phyloP scores from a whole-genome alignment of 371 early-diverging fungal genomes.

The Mucor circinelloides region DNA sequence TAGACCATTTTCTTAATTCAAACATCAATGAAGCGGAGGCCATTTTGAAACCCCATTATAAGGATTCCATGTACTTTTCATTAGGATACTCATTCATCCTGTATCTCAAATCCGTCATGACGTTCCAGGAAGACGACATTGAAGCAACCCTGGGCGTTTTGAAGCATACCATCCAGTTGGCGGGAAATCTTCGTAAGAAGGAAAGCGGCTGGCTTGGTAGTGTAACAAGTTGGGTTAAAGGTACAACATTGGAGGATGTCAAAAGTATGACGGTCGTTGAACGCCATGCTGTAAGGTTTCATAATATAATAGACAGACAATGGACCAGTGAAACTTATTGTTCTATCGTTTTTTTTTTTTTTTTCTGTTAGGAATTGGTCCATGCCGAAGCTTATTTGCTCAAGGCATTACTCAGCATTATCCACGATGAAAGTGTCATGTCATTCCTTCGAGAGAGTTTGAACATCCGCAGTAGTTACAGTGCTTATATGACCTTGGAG shows the following conservation, averaged over 20 bases:
- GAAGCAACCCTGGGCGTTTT: slow-evolving; percentile 61
- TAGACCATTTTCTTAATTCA: slow-evolving; percentile 70
- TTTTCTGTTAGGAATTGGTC: slow-evolving; percentile 74
- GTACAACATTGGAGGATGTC: slow-evolving; percentile 46
- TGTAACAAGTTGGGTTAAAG: slow-evolving; percentile 42
- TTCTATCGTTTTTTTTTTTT: neutral
- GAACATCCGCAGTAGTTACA: slow-evolving; percentile 69
- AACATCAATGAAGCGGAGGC: slow-evolving; percentile 65
- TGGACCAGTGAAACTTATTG: neutral
- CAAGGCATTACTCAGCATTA: slow-evolving; percentile 67
- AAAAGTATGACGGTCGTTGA: slow-evolving; percentile 63
- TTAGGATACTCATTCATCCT: slow-evolving; percentile 70
- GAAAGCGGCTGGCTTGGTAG: slow-evolving; percentile 39
- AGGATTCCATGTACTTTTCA: slow-evolving; percentile 64
- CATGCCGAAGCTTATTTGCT: slow-evolving; percentile 73
- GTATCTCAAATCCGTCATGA: slow-evolving; percentile 70
- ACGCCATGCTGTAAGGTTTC: slow-evolving; percentile 62
- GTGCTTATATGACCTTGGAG: slow-evolving; percentile 61
- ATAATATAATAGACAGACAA: neutral
- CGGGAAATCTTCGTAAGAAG: slow-evolving; percentile 53
- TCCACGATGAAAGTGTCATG: slow-evolving; percentile 71
- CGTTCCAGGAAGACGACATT: slow-evolving; percentile 71
- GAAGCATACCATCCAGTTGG: slow-evolving; percentile 57
- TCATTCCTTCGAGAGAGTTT: slow-evolving; percentile 75
- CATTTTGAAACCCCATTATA: slow-evolving; percentile 45